Evolutionary conservation across 306 rosid genomes (phyloP).

Genomic region (Carpinus fangiana): DNA sequence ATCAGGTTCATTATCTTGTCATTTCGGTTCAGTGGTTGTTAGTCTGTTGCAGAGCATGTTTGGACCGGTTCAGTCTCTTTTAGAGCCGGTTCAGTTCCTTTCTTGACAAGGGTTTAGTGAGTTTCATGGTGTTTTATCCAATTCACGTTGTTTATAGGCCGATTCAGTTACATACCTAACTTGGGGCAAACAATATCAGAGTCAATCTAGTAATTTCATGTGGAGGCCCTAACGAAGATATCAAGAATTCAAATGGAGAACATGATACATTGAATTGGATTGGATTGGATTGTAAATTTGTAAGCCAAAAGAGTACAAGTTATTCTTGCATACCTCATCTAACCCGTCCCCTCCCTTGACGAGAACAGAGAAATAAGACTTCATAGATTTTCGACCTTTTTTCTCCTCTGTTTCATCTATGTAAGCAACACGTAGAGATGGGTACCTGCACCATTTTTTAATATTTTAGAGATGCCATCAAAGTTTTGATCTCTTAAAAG

Average conservation of each 20-base stretch:
- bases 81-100: too few species aligned
- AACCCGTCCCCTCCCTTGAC: slow-evolving; percentile 91
- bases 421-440: slow-evolving; percentile 91
- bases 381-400: slow-evolving; percentile 46
- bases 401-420: slow-evolving; percentile 75
- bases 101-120: too few species aligned
- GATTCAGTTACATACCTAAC: too few species aligned
- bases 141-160: too few species aligned
- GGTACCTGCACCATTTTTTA: slow-evolving; percentile 49
- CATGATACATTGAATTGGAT: neutral
- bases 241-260: slow-evolving; percentile 11
- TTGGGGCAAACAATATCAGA: too few species aligned
- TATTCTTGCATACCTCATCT: slow-evolving; percentile 72
- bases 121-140: too few species aligned
- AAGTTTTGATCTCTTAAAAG: slow-evolving; percentile 8
- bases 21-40: too few species aligned
- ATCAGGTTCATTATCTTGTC: too few species aligned
- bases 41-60: too few species aligned
- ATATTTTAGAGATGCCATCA: slow-evolving; percentile 31
- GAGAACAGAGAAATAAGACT: slow-evolving; percentile 73
- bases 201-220: too few species aligned
- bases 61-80: too few species aligned
- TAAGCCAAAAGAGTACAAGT: neutral
- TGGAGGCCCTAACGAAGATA: neutral
- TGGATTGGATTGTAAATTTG: too few species aligned